Conservation (phyloP, 352 stramenopile species). For the Phytophthora meadii region DNA sequence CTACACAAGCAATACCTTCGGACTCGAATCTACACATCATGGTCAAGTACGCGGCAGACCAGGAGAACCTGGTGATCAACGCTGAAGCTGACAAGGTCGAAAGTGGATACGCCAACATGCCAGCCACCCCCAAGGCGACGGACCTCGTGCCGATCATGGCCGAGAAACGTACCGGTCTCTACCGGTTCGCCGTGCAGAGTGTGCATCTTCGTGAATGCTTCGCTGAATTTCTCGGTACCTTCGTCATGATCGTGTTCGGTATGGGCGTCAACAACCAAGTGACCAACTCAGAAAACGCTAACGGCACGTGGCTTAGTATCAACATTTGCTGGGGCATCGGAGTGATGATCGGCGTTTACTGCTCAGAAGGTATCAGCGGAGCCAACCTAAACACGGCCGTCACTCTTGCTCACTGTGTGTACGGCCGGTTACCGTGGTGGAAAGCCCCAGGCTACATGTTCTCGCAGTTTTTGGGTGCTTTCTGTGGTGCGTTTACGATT, state of each 20-base stretch:
- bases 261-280: conserved; percentile 69
- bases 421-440: conserved; percentile 46
- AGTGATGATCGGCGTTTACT: conserved; percentile 59
- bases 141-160: conserved; percentile 36
- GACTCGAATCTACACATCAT: conserved; percentile 22
- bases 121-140: conserved; percentile 32
- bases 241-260: conserved; percentile 33
- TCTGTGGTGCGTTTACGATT: conserved; percentile 43
- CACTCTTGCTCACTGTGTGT: conserved; percentile 51
- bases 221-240: conserved; percentile 54
- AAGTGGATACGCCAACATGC: conserved; percentile 29
- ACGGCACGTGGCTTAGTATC: conserved; percentile 68
- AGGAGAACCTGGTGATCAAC: conserved; percentile 45
- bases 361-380: conserved; percentile 46
- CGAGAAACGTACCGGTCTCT: conserved; percentile 50
- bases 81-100: conserved; percentile 25
- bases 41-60: conserved; percentile 29
- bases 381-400: conserved; percentile 66
- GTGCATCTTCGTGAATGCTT: conserved; percentile 52
- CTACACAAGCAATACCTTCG: conserved; percentile 23
- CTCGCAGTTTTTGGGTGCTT: conserved; percentile 48
- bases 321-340: conserved; percentile 57
- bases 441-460: conserved; percentile 54
- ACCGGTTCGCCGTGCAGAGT: conserved; percentile 34
- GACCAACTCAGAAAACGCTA: conserved; percentile 44